Base-by-base conservation (phyloP, 768 basidiomycete genomes). In the Kwoniella sp. region DNA sequence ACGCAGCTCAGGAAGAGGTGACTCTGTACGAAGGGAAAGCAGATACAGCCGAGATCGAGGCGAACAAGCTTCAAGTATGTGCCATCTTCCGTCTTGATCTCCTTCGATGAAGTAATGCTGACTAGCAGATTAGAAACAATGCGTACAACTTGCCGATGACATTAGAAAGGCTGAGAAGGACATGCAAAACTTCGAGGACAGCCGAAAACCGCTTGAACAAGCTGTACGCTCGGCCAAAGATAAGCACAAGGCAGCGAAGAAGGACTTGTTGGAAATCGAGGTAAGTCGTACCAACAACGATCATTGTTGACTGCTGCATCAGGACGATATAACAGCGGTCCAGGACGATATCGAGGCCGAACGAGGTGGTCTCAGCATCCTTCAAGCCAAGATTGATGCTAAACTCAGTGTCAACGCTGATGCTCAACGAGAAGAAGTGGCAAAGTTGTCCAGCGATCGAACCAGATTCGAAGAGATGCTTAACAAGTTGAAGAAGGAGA, bases 281-380 rank as follows among this genome's bases (percentile, higher is more conserved):
- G 64, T 65, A 27, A 50, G 64, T n/a, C 7, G 33, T 0, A 26
- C 24, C 12, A 25, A 37, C 6, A 7, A 1, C 13, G 40, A n/a
- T 30, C 22, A 49, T 55, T 36, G 49, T 53, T 64, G 58, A 89
- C 87, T 17, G 85, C 86, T 17, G 85, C 86, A n/a, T 4, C 70
- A 86, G 64, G 84, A 79, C 52, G 72, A 82, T 13, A 86, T 88
- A 77, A 82, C 5, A 30, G 44, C 30, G 7, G 33, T 61, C 27
- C 27, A 57, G 29, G 60, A 56, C 2, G 62, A 64, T 10, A 57
- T 64, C 21, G 62, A 64, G 1, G 17, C 55, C 19, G 62, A 64
- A 8, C 24, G 44, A 15, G 48, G 62, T 12, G 48, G 55, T 40
- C 46, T 64, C 19, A 22, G 15, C 30, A 64, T 51, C 27, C 49